Percentiles rank a stretch among this genome's conserved stretches.
Evolutionary conservation across 2,329 filamentous ascomycete species (phyloP).

Genomic region (Nemania sp.): DNA sequence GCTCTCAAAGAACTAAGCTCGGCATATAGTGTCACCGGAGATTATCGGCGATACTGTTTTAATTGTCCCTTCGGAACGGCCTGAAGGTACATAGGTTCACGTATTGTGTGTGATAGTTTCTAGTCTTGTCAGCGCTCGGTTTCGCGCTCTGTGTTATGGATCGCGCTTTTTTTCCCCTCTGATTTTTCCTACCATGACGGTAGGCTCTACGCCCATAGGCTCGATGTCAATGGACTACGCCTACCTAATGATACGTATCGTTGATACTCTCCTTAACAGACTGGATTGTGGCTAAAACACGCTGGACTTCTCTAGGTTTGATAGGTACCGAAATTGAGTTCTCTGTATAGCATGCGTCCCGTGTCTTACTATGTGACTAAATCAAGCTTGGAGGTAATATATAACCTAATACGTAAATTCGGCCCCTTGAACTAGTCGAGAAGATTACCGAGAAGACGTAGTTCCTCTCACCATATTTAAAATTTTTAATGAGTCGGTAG

Average conservation of each 20-base stretch:
- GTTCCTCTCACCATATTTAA: too few relatives aligned
- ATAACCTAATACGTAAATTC: background rate
- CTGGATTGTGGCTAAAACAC: constrained; percentile 35
- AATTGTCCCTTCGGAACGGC: constrained; percentile 10
- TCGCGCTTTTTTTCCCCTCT: constrained; percentile 18
- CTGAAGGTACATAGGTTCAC: constrained; percentile 16
- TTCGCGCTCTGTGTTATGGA: too few relatives aligned
- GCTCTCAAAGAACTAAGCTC: constrained; percentile 45
- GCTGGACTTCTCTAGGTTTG: constrained; percentile 28
- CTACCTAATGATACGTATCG: constrained; percentile 36
- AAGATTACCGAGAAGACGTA: background rate
- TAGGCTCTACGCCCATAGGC: constrained; percentile 19
- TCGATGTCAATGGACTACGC: constrained; percentile 14
- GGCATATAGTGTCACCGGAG: background rate
- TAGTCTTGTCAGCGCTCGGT: constrained; percentile 30
- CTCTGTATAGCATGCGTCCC: constrained; percentile 12
- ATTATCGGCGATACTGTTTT: constrained; percentile 8
- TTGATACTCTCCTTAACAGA: constrained; percentile 42
- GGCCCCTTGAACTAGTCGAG: background rate
- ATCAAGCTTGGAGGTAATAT: background rate
- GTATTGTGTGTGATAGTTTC: constrained; percentile 31
- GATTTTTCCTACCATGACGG: constrained; percentile 31
- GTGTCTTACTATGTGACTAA: background rate
- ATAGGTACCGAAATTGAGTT: constrained; percentile 41
- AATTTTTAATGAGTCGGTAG: too few relatives aligned